Conservation (phyloP, 2,329 filamentous ascomycete genomes). For the Sarocladium brachiariae region DNA sequence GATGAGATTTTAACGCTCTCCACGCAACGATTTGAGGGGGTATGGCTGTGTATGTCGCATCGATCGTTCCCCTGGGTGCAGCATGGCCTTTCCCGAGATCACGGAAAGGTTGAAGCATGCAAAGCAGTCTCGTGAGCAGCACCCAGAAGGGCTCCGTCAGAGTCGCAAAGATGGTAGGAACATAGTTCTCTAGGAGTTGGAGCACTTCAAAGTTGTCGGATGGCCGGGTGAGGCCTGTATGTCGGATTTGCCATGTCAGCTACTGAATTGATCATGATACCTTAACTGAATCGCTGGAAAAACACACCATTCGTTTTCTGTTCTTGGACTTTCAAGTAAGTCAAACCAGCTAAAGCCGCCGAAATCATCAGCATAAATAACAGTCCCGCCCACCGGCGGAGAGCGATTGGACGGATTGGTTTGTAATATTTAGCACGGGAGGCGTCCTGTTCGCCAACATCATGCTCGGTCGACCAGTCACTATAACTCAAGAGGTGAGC, state of each 20-base stretch:
- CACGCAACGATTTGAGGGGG: conserved; percentile 46
- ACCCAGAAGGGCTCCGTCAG: conserved; percentile 52
- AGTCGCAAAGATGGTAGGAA: conserved; percentile 48
- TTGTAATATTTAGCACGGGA: conserved; percentile 13
- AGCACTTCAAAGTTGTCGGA: conserved; percentile 25
- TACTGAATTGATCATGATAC: neutral
- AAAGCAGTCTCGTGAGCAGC: conserved; percentile 44
- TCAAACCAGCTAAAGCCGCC: conserved; percentile 14
- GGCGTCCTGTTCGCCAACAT: neutral
- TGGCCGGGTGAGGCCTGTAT: conserved; percentile 25
- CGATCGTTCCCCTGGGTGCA: conserved; percentile 27
- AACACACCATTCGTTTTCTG: too few relatives aligned
- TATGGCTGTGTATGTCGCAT: conserved; percentile 43
- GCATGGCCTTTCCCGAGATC: conserved; percentile 35
- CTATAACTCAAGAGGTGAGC: neutral
- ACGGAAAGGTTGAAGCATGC: conserved; percentile 47
- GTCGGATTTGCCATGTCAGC: neutral
- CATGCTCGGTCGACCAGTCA: neutral
- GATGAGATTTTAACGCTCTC: conserved; percentile 35
- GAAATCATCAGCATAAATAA: conserved; percentile 14
- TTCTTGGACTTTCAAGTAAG: conserved; percentile 20
- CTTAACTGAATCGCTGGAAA: too few relatives aligned
- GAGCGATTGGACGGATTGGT: conserved; percentile 17
- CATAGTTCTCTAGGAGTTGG: conserved; percentile 37
- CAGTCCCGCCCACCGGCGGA: conserved; percentile 14